Conservation (phyloP, 345 rosid genomes). For the Eucalyptus camaldulensis region DNA sequence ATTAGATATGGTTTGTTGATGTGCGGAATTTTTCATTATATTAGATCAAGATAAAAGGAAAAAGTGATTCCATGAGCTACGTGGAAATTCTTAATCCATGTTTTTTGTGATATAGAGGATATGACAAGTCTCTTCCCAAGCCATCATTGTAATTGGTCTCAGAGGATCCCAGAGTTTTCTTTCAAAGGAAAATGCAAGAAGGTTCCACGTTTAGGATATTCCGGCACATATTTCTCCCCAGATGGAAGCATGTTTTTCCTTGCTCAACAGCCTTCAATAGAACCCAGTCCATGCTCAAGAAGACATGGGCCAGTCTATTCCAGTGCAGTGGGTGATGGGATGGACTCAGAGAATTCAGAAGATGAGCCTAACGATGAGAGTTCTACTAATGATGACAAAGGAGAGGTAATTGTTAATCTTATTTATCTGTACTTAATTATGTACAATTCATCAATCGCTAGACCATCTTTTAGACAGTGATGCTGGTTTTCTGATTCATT, state of each 20-base stretch:
- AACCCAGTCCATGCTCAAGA: constrained; percentile 1
- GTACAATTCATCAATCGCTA: not conserved
- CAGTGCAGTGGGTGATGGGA: constrained; percentile 35
- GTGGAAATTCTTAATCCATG: not conserved
- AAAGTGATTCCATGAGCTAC: not conserved
- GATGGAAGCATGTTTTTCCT: constrained; percentile 14
- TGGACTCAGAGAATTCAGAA: constrained; percentile 19
- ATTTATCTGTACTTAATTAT: not conserved
- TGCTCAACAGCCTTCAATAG: constrained; percentile 4
- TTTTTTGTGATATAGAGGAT: constrained; percentile 14
- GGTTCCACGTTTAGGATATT: constrained; percentile 22
- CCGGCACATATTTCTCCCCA: constrained; percentile 3
- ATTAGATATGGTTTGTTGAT: not conserved
- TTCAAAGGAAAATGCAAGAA: constrained; percentile 21
- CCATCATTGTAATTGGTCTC: constrained; percentile 40
- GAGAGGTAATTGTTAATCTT: not conserved
- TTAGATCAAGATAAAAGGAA: not conserved
- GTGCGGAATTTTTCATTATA: not conserved
- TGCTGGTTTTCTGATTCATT: not conserved
- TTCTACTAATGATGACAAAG: not conserved
- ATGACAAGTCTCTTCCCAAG: constrained; percentile 54
- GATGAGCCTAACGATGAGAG: not conserved
- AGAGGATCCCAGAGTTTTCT: constrained; percentile 18
- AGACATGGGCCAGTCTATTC: constrained; percentile 26
- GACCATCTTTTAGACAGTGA: not conserved